Evolutionary conservation across 305 asterid species (phyloP), one percentile per base, ranked within the genome.

Genomic region (Ilex paraguariensis): DNA sequence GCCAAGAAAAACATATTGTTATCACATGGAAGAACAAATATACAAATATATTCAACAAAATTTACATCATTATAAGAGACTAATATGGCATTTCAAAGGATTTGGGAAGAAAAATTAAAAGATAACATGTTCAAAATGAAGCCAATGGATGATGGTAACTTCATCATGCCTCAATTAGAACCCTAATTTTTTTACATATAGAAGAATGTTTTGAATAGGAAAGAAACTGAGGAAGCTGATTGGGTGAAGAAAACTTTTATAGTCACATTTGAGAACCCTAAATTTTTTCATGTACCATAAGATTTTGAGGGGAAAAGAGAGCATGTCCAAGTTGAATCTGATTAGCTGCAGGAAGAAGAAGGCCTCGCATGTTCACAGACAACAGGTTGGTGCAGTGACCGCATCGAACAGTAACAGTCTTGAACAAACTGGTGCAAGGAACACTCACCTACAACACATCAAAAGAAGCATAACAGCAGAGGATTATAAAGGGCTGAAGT

Each of bases 381-480:
- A 93, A 79, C 63, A 93, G 97, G 63, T 87, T 93, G 73, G 96
- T 76, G 93, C 99, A 93, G 79, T 93, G 97, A 32, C 99, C 99
- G 40, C 99, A 93, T 53, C 99, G 69, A 51, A 93, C 99, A 2
- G 99, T 86, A 31, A 93, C 99, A 10, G 90, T 93, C 85, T 87
- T 93, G 95, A 87, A 93, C 82, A 90, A 69, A 76, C 97, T 90
- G 3, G 96, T 77, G 83, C 97, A 78, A 45, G 99, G 99, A 54
- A 93, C 99, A 56, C 94, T 78, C 79, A 93, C 99, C 99, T 92
- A 32, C 36, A 62, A 44, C 53, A 49, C 53, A 52, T 4, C 9
- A 36, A 4, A 36, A 36, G 42, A 4, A 36, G 42, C 42, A 36
- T 36, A 36, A 36, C 9, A 36, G 6, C 1, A 21, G 28, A 1